Base-by-base conservation (phyloP, 305 asterid genomes). In the Fraxinus paxiana region DNA sequence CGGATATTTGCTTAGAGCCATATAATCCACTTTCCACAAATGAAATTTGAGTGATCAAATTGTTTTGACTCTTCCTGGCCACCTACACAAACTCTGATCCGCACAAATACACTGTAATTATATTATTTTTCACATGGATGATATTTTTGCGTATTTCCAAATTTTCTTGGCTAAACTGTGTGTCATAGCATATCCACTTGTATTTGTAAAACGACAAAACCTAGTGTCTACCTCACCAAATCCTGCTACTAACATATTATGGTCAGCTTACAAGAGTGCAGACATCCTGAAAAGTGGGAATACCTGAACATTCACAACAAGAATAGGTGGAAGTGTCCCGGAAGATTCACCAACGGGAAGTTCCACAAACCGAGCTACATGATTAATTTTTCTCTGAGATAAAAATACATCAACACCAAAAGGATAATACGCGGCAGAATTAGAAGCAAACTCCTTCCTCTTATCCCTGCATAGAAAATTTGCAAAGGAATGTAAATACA, bases 271-370 rank as follows among this genome's bases (percentile, higher is more conserved):
- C 3, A 1, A 71, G 56, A 74, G 26, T 41, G 63, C 22, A 26
- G 34, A 18, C 43, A 6, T 10, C n/a, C 70, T 6, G 10, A 28
- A 76, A 76, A 4, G 15, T 30, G 69, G 10, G 38, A 76, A 20
- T 71, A 90, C 93, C 93, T 90, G 93, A 87, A 90, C 87, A 87
- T 90, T 90, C 38, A 90, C 90, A 75, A 90, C 85, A n/a, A 90
- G 87, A 34, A 90, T 81, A 26, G 90, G 85, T 18, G 91, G 93
- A 59, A 86, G 54, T 77, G 80, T 82, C 74, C 80, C 86, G 0
- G 84, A 82, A 6, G 83, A 81, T 79, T 81, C 79, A 35, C 85
- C 6, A 75, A 82, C 18, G 43, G 93, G 93, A 34, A 90, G 83
- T 6, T 90, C 89, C 61, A 90, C 88, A 70, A 88, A 90, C 30